A percentile compares a stretch with the other conserved stretches of the same genome.
Evolutionary conservation across 805 yeast genomes (phyloP).

Genomic region (Komagataella mondaviorum): DNA sequence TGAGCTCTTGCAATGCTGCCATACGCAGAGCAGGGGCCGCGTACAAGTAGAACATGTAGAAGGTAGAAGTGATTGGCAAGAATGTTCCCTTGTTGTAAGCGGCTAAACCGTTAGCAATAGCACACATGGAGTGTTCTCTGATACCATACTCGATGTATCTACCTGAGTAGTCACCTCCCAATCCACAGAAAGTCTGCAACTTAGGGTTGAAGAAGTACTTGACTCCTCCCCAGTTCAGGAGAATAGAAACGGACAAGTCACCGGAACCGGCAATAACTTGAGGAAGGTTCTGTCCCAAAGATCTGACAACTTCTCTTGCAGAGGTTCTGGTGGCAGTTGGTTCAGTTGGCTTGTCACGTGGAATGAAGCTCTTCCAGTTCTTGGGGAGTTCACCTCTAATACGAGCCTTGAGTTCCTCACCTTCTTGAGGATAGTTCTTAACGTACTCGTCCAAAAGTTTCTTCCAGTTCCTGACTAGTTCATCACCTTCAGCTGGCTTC

Average conservation of each 20-base stretch:
- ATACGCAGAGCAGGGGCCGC: slow-evolving; percentile 40
- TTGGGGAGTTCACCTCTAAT: slow-evolving; percentile 14
- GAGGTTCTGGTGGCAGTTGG: slow-evolving; percentile 16
- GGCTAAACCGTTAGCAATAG: slow-evolving; percentile 18
- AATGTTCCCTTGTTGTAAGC: slow-evolving; percentile 20
- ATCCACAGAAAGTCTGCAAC: slow-evolving; percentile 11
- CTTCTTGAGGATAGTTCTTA: slow-evolving; percentile 14
- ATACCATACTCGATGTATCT: slow-evolving; percentile 19
- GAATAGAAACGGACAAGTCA: slow-evolving; percentile 20
- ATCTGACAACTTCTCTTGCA: slow-evolving; percentile 15
- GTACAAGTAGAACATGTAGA: slow-evolving; percentile 24
- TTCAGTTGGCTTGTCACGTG: slow-evolving; percentile 7
- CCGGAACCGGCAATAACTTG: slow-evolving; percentile 22
- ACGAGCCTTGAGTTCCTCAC: slow-evolving; percentile 13
- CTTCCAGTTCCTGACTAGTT: slow-evolving; percentile 13
- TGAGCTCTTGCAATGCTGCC: slow-evolving; percentile 31
- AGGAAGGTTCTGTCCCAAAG: slow-evolving; percentile 13
- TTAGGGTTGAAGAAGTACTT: slow-evolving; percentile 18
- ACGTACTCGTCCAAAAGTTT: slow-evolving; percentile 10
- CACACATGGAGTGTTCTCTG: slow-evolving; percentile 21
- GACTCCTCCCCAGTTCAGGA: slow-evolving; percentile 16
- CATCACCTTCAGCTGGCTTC: slow-evolving; percentile 11
- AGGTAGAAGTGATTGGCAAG: slow-evolving; percentile 18
- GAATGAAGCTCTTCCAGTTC: slow-evolving; percentile 14
- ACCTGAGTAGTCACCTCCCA: slow-evolving; percentile 17